Conservation (phyloP, 116 monocot genomes). For the Trichopus zeylanicus region DNA sequence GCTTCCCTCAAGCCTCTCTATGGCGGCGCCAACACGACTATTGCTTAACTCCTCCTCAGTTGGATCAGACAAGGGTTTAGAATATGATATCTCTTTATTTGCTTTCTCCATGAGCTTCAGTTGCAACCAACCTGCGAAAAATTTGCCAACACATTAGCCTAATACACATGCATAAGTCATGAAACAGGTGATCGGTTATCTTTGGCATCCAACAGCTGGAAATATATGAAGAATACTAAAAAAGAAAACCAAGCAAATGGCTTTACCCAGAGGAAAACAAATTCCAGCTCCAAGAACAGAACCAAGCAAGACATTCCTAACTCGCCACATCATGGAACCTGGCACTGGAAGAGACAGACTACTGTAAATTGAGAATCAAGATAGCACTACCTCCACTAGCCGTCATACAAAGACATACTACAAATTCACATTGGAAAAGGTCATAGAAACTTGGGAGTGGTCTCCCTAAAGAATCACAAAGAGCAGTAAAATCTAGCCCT, state of each 20-base stretch:
- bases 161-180: too few species aligned
- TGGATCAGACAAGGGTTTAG: slow-evolving; percentile 14
- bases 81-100: slow-evolving; percentile 27
- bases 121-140: slow-evolving; percentile 66
- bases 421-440: too few species aligned
- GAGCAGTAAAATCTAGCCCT: too few species aligned
- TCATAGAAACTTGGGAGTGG: too few species aligned
- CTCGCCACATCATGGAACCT: slow-evolving; percentile 79
- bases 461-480: too few species aligned
- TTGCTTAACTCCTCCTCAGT: slow-evolving; percentile 14
- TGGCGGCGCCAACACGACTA: slow-evolving; percentile 70
- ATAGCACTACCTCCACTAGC: too few species aligned
- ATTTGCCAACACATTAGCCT: neutral
- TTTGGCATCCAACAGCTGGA: too few species aligned
- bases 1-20: slow-evolving; percentile 63
- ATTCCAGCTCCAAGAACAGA: slow-evolving; percentile 84
- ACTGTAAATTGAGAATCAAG: too few species aligned
- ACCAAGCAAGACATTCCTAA: slow-evolving; percentile 84
- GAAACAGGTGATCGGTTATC: too few species aligned
- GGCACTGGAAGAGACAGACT: slow-evolving; percentile 71
- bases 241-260: neutral
- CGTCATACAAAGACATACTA: too few species aligned
- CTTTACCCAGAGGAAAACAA: slow-evolving; percentile 87
- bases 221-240: neutral
- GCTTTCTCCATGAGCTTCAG: slow-evolving; percentile 76